Percentiles rank a stretch among this genome's conserved stretches.
phyloP scores from a whole-genome alignment of 2,329 filamentous ascomycete genomes.

The Scortechinia acanthostroma region DNA sequence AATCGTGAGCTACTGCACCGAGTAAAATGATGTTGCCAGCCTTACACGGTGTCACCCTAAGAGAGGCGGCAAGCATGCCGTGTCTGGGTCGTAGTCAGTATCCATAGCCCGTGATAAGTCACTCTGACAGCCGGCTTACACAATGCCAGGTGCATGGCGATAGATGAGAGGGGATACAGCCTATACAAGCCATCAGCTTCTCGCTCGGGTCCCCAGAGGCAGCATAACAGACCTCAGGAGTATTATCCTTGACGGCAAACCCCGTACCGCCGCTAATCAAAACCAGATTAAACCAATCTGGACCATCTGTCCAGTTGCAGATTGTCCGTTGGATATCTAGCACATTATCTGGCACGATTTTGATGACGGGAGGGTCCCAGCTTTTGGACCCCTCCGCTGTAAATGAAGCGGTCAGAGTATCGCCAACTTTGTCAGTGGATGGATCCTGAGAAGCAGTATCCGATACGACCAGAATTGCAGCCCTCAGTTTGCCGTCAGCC shows the following conservation, averaged over 20 bases:
- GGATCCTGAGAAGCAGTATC: slow-evolving; percentile 80
- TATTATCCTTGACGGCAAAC: slow-evolving; percentile 77
- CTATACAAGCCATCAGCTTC: slow-evolving; percentile 27
- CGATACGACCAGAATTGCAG: slow-evolving; percentile 79
- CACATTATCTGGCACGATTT: slow-evolving; percentile 74
- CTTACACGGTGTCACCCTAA: slow-evolving; percentile 84
- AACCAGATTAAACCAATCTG: slow-evolving; percentile 58
- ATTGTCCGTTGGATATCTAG: slow-evolving; percentile 70
- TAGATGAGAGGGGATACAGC: slow-evolving; percentile 75
- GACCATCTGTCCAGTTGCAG: slow-evolving; percentile 62
- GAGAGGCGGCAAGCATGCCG: slow-evolving; percentile 80
- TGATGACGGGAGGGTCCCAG: slow-evolving; percentile 64
- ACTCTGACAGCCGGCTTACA: slow-evolving; percentile 27
- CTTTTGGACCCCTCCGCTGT: slow-evolving; percentile 43
- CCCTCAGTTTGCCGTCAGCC: slow-evolving; percentile 41
- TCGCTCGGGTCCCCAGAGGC: slow-evolving; percentile 3
- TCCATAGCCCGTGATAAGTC: background rate
- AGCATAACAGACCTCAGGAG: slow-evolving; percentile 64
- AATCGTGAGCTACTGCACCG: background rate
- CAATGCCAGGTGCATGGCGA: slow-evolving; percentile 78
- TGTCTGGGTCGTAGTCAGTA: slow-evolving; percentile 36
- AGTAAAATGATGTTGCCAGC: slow-evolving; percentile 7
- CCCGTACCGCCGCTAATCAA: slow-evolving; percentile 89
- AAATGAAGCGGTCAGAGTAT: slow-evolving; percentile 64
- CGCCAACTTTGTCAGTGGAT: slow-evolving; percentile 68